Evolutionary conservation across 2,329 filamentous ascomycete species (phyloP).

Genomic region (Leptosphaerulina australis): DNA sequence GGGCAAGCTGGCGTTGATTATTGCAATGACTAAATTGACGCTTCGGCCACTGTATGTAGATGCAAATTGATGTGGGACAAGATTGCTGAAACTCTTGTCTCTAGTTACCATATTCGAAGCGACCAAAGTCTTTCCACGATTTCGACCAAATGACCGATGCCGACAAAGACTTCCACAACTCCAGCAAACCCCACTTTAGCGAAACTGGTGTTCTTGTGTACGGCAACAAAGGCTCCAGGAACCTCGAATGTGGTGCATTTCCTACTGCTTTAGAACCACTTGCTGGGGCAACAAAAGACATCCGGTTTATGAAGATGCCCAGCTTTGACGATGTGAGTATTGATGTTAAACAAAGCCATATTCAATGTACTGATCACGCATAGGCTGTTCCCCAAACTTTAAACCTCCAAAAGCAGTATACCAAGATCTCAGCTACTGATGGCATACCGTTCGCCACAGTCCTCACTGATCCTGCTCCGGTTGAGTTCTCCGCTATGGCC

Average conservation of each 20-base stretch:
- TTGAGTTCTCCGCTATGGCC: slow-evolving; percentile 60
- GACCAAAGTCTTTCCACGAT: slow-evolving; percentile 69
- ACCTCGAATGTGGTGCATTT: slow-evolving; percentile 58
- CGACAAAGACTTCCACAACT: slow-evolving; percentile 73
- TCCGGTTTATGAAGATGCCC: slow-evolving; percentile 69
- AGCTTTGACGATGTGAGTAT: slow-evolving; percentile 52
- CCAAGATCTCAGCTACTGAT: slow-evolving; percentile 51
- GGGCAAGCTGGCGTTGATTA: slow-evolving; percentile 49
- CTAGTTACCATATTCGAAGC: slow-evolving; percentile 88
- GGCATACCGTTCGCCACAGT: slow-evolving; percentile 66
- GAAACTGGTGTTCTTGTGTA: slow-evolving; percentile 75
- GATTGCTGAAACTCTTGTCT: slow-evolving; percentile 48
- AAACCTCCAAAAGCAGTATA: slow-evolving; percentile 61
- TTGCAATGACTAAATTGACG: slow-evolving; percentile 41
- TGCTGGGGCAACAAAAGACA: slow-evolving; percentile 67
- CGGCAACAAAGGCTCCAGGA: slow-evolving; percentile 53
- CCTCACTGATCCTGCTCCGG: slow-evolving; percentile 54
- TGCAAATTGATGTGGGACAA: slow-evolving; percentile 50
- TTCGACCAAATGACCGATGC: slow-evolving; percentile 67
- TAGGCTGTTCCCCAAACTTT: slow-evolving; percentile 64
- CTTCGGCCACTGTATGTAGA: slow-evolving; percentile 51
- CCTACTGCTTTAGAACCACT: slow-evolving; percentile 63
- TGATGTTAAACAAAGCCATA: not conserved
- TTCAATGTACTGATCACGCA: slow-evolving; percentile 23
- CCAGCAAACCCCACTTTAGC: slow-evolving; percentile 80